phyloP scores from a whole-genome alignment of 2,329 filamentous ascomycete genomes.

The Herpomyces periplanetae region DNA sequence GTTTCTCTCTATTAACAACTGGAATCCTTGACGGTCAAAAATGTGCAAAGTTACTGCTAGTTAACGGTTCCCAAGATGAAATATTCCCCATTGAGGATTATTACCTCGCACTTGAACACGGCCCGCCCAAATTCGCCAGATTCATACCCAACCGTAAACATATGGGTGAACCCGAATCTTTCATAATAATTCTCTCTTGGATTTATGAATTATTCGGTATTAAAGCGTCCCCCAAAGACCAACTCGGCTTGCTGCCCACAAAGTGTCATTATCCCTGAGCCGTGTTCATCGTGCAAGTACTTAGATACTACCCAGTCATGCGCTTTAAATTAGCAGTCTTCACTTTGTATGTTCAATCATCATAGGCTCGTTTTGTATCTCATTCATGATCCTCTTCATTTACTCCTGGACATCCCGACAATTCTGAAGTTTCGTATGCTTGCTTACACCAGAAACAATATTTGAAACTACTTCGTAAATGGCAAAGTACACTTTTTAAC shows the following conservation, averaged over 20 bases:
- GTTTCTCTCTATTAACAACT: conserved; percentile 14
- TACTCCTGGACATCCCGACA: conserved; percentile 62
- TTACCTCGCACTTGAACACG: conserved; percentile 14
- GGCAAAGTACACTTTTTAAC: conserved; percentile 21
- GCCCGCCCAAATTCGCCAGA: conserved; percentile 10
- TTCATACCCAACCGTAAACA: conserved; percentile 11
- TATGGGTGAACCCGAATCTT: conserved; percentile 13
- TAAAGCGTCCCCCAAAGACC: conserved; percentile 8
- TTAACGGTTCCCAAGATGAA: conserved; percentile 18
- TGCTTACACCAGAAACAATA: conserved; percentile 97
- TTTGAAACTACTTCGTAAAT: conserved; percentile 24
- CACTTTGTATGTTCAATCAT: too few species aligned
- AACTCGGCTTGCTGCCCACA: conserved; percentile 11
- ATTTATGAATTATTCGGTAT: conserved; percentile 12
- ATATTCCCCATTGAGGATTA: conserved; percentile 21
- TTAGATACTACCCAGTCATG: too few species aligned
- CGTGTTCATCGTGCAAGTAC: too few species aligned
- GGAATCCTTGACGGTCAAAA: conserved; percentile 13
- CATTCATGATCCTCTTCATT: conserved; percentile 45
- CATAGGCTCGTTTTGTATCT: too few species aligned
- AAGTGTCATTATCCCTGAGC: too few species aligned
- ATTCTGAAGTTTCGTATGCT: conserved; percentile 24
- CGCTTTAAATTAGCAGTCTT: too few species aligned
- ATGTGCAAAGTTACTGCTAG: conserved; percentile 13
- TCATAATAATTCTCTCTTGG: conserved; percentile 12